Evolutionary conservation across 2,329 filamentous ascomycete genomes (phyloP).

Genomic region (Botrytis galanthina): DNA sequence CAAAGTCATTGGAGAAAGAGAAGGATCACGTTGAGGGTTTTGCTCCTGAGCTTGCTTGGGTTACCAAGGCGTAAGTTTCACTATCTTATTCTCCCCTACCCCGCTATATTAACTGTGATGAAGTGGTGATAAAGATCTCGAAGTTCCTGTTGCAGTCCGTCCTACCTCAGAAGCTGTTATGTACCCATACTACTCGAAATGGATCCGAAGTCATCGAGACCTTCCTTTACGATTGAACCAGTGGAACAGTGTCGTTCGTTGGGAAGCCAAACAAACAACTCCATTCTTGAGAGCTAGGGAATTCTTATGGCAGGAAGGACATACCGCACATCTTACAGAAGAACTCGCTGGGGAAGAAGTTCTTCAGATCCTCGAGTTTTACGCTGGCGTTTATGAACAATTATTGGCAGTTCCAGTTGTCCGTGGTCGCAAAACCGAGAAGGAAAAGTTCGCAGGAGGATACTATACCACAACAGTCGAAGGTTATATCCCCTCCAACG

Average conservation of each 20-base stretch:
- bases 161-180: conserved; percentile 76
- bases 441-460: conserved; percentile 96
- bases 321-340: conserved; percentile 81
- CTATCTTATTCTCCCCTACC: conserved; percentile 18
- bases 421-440: conserved; percentile 89
- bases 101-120: conserved; percentile 32
- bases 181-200: conserved; percentile 95
- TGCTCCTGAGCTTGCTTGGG: conserved; percentile 87
- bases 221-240: conserved; percentile 93
- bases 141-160: conserved; percentile 69
- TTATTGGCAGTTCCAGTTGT: conserved; percentile 93
- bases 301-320: conserved; percentile 93
- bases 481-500: conserved; percentile 93
- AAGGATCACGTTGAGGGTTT: conserved; percentile 99
- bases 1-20: conserved; percentile 74
- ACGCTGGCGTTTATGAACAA: conserved; percentile 88
- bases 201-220: conserved; percentile 95
- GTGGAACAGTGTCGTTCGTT: conserved; percentile 92
- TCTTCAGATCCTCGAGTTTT: conserved; percentile 87
- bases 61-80: conserved; percentile 70
- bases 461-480: conserved; percentile 97
- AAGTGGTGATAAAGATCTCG: conserved; percentile 87
- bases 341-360: conserved; percentile 81
- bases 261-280: conserved; percentile 94
- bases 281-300: conserved; percentile 88